These are phyloP conservation scores for Fusarium sp. DNA, from an alignment of 2,329 filamentous ascomycete species.

Conservation along the genomic window DNA sequence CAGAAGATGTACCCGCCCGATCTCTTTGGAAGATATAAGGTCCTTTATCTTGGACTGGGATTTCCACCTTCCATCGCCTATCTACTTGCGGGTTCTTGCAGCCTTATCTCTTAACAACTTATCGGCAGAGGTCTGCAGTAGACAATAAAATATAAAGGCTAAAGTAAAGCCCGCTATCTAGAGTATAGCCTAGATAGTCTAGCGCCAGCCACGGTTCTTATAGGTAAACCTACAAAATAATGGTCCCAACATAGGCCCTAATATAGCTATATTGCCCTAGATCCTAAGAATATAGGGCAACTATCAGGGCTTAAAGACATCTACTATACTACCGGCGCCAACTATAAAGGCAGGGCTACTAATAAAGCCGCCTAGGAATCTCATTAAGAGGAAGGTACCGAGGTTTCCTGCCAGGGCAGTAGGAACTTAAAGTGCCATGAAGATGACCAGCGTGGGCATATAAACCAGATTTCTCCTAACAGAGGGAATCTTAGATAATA, in stretches of 20 bases:
- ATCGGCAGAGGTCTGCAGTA: neutral
- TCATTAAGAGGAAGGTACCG: neutral
- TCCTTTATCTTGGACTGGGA: too few relatives aligned
- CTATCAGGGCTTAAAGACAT: neutral
- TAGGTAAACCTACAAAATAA: neutral
- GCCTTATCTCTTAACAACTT: neutral
- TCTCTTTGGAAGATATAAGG: too few relatives aligned
- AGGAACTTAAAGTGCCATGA: neutral
- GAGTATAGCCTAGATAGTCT: neutral
- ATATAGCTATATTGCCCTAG: neutral
- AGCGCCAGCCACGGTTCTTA: neutral
- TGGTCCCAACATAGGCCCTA: neutral
- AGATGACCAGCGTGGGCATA: neutral
- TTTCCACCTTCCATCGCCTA: too few relatives aligned
- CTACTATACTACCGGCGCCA: neutral
- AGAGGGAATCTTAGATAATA: neutral
- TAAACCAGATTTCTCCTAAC: neutral
- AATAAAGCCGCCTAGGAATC: neutral
- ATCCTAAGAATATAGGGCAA: neutral
- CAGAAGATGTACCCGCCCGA: neutral
- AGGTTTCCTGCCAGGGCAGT: neutral
- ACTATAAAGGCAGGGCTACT: neutral
- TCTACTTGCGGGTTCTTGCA: too few relatives aligned
- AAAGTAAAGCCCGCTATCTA: neutral
- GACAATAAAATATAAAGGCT: neutral